phyloP scores from a whole-genome alignment of 1,284 basidiomycete species.

The Quambalaria eucalypti region DNA sequence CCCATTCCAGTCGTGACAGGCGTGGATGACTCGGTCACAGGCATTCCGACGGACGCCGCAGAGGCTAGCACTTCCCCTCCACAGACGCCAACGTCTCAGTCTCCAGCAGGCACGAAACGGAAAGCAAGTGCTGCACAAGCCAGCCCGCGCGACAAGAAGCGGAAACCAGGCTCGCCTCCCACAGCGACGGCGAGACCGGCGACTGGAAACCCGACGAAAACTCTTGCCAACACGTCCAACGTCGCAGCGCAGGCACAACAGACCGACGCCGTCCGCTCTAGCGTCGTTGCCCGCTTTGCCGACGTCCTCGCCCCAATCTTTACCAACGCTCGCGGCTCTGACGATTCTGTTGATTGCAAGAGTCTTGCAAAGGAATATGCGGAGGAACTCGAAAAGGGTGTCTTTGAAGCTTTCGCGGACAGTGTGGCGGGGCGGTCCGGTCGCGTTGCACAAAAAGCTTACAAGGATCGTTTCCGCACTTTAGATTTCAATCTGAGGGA shows the following conservation, averaged over 20 bases:
- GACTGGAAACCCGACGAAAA: too few species aligned
- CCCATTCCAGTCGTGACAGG: too few species aligned
- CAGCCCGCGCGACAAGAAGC: too few species aligned
- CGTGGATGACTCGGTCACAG: too few species aligned
- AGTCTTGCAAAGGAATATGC: conserved; percentile 11
- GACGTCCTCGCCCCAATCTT: conserved; percentile 8
- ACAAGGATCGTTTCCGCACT: conserved; percentile 42
- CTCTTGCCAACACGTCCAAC: too few species aligned
- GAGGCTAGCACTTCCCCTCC: too few species aligned
- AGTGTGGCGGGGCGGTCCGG: background rate
- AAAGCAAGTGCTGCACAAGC: too few species aligned
- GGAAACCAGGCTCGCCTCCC: too few species aligned
- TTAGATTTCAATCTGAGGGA: conserved; percentile 45
- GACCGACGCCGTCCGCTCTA: conserved; percentile 6
- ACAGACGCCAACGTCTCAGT: too few species aligned
- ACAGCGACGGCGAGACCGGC: too few species aligned
- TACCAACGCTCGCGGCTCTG: background rate
- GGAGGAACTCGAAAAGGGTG: conserved; percentile 17
- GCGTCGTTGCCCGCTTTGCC: conserved; percentile 5
- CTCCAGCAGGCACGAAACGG: too few species aligned
- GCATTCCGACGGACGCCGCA: too few species aligned
- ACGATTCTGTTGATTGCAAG: conserved; percentile 1
- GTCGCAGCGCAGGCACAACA: background rate
- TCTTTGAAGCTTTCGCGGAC: conserved; percentile 26
- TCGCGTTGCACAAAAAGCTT: conserved; percentile 9